Conservation (phyloP, 1,284 basidiomycete species). For the Apiotrichum veenhuisii region DNA sequence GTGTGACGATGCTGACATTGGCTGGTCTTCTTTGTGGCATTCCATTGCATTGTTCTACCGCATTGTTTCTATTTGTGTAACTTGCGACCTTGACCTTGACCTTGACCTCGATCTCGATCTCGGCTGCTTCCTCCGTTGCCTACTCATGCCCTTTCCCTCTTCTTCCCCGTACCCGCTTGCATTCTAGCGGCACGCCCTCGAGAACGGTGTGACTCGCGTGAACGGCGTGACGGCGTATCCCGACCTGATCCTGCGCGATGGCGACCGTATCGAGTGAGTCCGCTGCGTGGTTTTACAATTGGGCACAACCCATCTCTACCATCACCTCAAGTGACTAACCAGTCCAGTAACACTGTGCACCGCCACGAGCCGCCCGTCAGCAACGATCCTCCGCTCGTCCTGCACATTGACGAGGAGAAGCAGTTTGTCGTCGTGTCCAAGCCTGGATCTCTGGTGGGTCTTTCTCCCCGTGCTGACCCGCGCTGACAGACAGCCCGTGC, state of each 20-base stretch:
- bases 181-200: slow-evolving; percentile 76
- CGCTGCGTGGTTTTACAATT: too few species aligned
- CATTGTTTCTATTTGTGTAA: background rate
- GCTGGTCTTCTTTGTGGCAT: background rate
- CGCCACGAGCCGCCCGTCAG: slow-evolving; percentile 95
- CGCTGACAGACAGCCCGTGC: slow-evolving; percentile 63
- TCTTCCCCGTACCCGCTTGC: background rate
- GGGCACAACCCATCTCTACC: too few species aligned
- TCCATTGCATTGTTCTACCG: too few species aligned
- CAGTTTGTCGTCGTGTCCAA: slow-evolving; percentile 91
- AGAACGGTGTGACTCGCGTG: slow-evolving; percentile 90
- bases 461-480: background rate
- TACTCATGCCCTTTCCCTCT: background rate
- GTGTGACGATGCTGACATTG: background rate
- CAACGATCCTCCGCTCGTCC: slow-evolving; percentile 74
- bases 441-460: slow-evolving; percentile 82
- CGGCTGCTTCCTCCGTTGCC: background rate
- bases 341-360: slow-evolving; percentile 81
- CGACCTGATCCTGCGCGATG: slow-evolving; percentile 75
- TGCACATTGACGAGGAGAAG: slow-evolving; percentile 70
- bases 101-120: too few species aligned
- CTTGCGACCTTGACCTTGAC: too few species aligned
- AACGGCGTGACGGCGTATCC: slow-evolving; percentile 80
- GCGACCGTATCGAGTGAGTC: slow-evolving; percentile 85
- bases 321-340: too few species aligned